Evolutionary conservation across 1,284 basidiomycete species (phyloP).

Genomic region (Athelia sp.): DNA sequence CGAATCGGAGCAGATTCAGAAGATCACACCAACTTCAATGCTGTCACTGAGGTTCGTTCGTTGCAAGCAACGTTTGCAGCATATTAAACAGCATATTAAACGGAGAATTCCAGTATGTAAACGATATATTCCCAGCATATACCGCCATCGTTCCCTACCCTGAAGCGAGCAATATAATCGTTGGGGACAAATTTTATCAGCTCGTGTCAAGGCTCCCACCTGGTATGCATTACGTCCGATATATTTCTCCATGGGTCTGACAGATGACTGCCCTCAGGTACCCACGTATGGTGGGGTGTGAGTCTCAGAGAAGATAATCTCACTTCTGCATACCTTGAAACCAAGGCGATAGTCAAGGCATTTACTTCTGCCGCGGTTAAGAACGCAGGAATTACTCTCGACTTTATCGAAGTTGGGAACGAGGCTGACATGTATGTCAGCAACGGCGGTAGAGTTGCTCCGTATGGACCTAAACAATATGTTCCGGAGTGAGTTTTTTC

Average conservation of each 20-base stretch:
- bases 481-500: slow-evolving; percentile 41
- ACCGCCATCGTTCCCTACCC: slow-evolving; percentile 44
- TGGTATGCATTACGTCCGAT: slow-evolving; percentile 22
- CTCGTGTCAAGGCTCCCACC: slow-evolving; percentile 50
- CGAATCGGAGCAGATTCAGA: slow-evolving; percentile 62
- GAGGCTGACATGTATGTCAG: slow-evolving; percentile 56
- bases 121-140: slow-evolving; percentile 3
- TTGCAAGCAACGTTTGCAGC: too few relatives aligned
- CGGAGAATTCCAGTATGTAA: slow-evolving; percentile 11
- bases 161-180: slow-evolving; percentile 50
- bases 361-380: slow-evolving; percentile 41
- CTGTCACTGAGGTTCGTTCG: slow-evolving; percentile 32
- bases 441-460: slow-evolving; percentile 40
- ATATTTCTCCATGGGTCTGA: background rate
- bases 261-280: slow-evolving; percentile 26
- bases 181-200: slow-evolving; percentile 58
- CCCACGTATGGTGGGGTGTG: slow-evolving; percentile 67
- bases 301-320: slow-evolving; percentile 55
- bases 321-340: slow-evolving; percentile 55
- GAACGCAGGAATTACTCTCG: slow-evolving; percentile 41
- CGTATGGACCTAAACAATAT: slow-evolving; percentile 46
- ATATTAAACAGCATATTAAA: background rate
- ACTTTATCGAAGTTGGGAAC: slow-evolving; percentile 60
- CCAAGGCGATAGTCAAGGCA: slow-evolving; percentile 47
- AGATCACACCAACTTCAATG: slow-evolving; percentile 53